phyloP scores from a whole-genome alignment of 2,329 filamentous ascomycete genomes.

The Sclerotinia sclerotiorum region DNA sequence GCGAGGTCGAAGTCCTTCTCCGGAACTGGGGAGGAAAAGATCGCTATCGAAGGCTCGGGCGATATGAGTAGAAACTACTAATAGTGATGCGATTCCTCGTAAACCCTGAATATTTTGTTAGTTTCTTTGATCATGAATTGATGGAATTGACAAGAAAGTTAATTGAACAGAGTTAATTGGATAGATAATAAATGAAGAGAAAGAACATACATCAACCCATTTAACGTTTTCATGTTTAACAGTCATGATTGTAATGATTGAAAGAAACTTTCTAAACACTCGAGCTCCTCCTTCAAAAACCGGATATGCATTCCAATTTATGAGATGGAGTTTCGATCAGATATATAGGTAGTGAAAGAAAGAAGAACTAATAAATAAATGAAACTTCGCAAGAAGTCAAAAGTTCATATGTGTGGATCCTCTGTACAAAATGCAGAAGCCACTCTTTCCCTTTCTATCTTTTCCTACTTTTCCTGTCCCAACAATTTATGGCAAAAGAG shows the following conservation, averaged over 20 bases:
- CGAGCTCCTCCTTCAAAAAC: not conserved
- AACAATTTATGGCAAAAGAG: not conserved
- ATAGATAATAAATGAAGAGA: not conserved
- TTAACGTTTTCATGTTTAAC: constrained; percentile 50
- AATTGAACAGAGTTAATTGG: constrained; percentile 10
- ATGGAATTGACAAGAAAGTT: not conserved
- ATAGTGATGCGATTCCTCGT: constrained; percentile 54
- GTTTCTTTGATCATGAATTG: constrained; percentile 11
- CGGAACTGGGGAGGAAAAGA: constrained; percentile 49
- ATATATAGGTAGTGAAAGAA: not conserved
- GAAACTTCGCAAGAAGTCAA: not conserved
- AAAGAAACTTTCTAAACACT: not conserved
- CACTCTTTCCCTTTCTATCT: not conserved
- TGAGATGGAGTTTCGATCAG: not conserved
- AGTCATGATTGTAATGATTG: constrained; percentile 33
- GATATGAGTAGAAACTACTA: constrained; percentile 57
- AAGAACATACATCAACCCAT: constrained; percentile 57
- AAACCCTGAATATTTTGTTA: constrained; percentile 47
- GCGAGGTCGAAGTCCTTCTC: constrained; percentile 47
- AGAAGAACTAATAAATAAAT: not conserved
- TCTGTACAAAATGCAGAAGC: not conserved
- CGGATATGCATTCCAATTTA: not conserved
- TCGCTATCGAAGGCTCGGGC: constrained; percentile 52
- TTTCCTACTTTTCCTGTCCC: not conserved
- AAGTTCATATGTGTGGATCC: not conserved